A percentile compares a stretch with the other conserved stretches of the same genome.
These are phyloP conservation scores for Erythrobasidium hasegawianum DNA, from an alignment of 1,284 basidiomycete genomes.

Conservation along the genomic window DNA sequence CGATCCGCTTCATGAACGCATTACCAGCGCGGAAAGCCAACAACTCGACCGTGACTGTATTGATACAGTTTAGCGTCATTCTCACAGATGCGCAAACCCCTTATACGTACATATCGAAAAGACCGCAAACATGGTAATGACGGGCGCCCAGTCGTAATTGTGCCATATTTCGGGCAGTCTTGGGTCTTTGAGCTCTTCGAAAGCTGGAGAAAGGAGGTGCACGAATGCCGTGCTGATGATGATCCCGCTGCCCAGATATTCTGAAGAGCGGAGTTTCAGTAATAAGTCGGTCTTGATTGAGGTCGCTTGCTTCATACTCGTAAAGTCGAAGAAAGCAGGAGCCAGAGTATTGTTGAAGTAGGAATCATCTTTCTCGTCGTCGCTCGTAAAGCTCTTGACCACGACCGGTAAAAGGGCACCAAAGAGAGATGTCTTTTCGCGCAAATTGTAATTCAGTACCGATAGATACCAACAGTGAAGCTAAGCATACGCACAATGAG, in stretches of 20 bases:
- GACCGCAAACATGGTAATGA: conserved; percentile 64
- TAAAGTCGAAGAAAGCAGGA: conserved; percentile 31
- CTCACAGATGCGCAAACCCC: not conserved
- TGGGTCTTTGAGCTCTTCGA: conserved; percentile 64
- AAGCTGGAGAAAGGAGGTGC: conserved; percentile 62
- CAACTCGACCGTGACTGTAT: conserved; percentile 66
- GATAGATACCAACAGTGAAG: not conserved
- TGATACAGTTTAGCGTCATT: not conserved
- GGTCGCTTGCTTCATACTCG: conserved; percentile 24
- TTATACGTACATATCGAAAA: conserved; percentile 60
- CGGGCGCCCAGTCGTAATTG: conserved; percentile 56
- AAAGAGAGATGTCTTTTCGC: conserved; percentile 23
- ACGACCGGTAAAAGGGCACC: conserved; percentile 30
- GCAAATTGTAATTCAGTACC: not conserved
- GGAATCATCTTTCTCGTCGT: not conserved
- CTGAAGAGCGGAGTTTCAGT: not conserved
- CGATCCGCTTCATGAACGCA: conserved; percentile 39
- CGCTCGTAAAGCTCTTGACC: conserved; percentile 14
- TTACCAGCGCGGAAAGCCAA: conserved; percentile 56
- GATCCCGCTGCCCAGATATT: conserved; percentile 36
- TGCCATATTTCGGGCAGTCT: conserved; percentile 71
- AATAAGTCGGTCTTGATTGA: not conserved
- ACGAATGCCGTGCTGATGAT: conserved; percentile 69
- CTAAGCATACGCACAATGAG: conserved; percentile 8
- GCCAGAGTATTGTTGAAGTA: conserved; percentile 4